A percentile compares a stretch with the other conserved stretches of the same genome.
These are phyloP conservation scores for Panicum hallii DNA, from an alignment of 202 grass and related monocot genomes.

Conservation along the genomic window DNA sequence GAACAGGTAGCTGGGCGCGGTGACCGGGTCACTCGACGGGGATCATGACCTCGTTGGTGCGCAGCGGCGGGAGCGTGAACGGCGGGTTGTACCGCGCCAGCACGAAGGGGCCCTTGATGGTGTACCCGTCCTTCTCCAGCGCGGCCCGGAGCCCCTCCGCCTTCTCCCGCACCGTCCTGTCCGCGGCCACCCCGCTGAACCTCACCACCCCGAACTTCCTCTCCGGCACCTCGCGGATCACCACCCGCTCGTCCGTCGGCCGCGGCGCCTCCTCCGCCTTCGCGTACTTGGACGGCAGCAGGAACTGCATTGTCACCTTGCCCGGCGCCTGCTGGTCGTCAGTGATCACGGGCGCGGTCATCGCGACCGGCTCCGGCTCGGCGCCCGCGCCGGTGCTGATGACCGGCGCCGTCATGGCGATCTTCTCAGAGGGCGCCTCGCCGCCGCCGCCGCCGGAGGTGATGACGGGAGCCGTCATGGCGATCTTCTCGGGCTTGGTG, in stretches of 20 bases:
- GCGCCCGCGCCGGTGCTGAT: conserved; percentile 53
- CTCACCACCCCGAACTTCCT: conserved; percentile 70
- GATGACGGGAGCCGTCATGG: conserved; percentile 84
- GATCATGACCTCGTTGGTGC: conserved; percentile 96
- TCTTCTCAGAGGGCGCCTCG: conserved; percentile 33
- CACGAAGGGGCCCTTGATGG: conserved; percentile 60
- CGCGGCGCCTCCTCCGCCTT: conserved; percentile 73
- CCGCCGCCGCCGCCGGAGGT: conserved; percentile 43
- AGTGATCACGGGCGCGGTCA: conserved; percentile 76
- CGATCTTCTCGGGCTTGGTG: conserved; percentile 77
- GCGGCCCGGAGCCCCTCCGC: conserved; percentile 69
- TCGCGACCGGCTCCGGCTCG: conserved; percentile 62
- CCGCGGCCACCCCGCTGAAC: conserved; percentile 77
- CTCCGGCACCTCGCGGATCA: conserved; percentile 66
- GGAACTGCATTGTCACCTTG: conserved; percentile 80
- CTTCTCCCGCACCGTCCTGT: conserved; percentile 70
- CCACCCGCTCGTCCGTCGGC: conserved; percentile 81
- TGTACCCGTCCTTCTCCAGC: conserved; percentile 77
- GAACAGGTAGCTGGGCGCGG: not conserved
- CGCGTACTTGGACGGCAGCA: conserved; percentile 80
- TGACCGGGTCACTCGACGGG: conserved; percentile 58
- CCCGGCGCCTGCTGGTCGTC: conserved; percentile 22
- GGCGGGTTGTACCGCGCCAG: conserved; percentile 90
- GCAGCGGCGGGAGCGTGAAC: conserved; percentile 82
- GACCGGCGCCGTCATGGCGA: conserved; percentile 88